Conservation (phyloP, 441 rosid species). For the Euphorbia celastroides region DNA sequence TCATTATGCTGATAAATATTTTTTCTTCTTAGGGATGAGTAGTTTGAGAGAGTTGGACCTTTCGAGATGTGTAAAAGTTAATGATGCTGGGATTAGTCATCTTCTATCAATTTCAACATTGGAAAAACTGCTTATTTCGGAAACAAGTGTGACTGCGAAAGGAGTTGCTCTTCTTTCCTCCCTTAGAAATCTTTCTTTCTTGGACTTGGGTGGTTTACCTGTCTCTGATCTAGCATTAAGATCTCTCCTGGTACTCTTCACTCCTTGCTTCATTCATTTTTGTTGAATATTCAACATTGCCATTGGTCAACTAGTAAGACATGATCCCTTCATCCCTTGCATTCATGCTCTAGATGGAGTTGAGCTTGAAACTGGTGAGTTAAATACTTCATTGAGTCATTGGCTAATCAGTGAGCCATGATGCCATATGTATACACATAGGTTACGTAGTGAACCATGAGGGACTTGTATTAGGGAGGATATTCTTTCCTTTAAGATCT, state of each 20-base stretch:
- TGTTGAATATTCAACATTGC: neutral
- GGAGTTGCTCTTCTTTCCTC: constrained; percentile 66
- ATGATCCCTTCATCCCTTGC: neutral
- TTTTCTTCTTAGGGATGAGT: constrained; percentile 46
- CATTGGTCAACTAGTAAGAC: neutral
- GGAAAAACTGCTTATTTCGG: constrained; percentile 57
- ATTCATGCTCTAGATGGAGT: neutral
- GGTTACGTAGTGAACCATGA: neutral
- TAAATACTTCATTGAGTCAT: neutral
- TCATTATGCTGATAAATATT: constrained; percentile 1
- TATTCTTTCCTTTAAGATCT: neutral
- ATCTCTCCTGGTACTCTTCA: constrained; percentile 61
- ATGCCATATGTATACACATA: neutral
- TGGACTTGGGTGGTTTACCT: constrained; percentile 85
- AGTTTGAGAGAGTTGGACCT: constrained; percentile 74
- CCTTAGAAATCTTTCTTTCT: constrained; percentile 47
- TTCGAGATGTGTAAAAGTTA: constrained; percentile 75
- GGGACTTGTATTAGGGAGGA: neutral
- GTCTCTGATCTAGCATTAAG: constrained; percentile 58
- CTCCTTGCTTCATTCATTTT: neutral
- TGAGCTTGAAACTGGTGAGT: neutral
- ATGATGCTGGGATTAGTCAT: constrained; percentile 58
- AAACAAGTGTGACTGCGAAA: constrained; percentile 54
- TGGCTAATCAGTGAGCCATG: neutral
- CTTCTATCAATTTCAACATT: constrained; percentile 57